A percentile compares a stretch with the other conserved stretches of the same genome.
phyloP scores from a whole-genome alignment of 1,284 basidiomycete species.

The Sutorius eximius region DNA sequence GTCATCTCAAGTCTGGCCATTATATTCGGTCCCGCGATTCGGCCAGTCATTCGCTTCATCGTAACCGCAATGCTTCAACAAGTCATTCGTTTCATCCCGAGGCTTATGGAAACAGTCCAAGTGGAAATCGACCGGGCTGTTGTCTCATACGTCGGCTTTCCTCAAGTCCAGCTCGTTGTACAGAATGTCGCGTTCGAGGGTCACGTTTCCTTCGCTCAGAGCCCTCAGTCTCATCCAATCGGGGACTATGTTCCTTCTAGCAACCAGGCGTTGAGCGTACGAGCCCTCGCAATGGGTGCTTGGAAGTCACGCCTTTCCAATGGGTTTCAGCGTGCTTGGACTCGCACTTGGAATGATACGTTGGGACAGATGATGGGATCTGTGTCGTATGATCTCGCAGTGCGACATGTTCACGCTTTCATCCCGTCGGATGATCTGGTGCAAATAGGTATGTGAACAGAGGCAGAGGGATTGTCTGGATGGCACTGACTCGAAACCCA shows the following conservation, averaged over 20 bases:
- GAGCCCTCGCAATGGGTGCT: constrained; percentile 48
- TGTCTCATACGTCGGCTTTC: constrained; percentile 49
- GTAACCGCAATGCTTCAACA: constrained; percentile 57
- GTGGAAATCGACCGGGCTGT: constrained; percentile 61
- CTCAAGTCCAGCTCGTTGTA: constrained; percentile 50
- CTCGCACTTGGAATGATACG: constrained; percentile 64
- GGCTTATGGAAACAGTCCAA: constrained; percentile 61
- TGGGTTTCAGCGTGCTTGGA: constrained; percentile 62
- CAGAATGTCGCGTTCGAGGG: constrained; percentile 55
- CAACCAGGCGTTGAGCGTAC: constrained; percentile 35
- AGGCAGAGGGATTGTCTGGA: not conserved
- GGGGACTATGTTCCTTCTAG: constrained; percentile 26
- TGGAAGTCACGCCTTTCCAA: constrained; percentile 61
- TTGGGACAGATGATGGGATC: constrained; percentile 62
- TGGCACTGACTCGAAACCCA: constrained; percentile 9
- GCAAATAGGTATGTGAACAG: constrained; percentile 31
- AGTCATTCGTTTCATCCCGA: constrained; percentile 61
- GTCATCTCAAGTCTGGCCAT: constrained; percentile 44
- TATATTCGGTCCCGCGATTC: constrained; percentile 56
- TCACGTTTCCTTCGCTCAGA: constrained; percentile 53
- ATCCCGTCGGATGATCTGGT: constrained; percentile 22
- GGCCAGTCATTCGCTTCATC: constrained; percentile 57
- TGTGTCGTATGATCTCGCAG: constrained; percentile 49
- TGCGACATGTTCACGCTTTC: constrained; percentile 50
- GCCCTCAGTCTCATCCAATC: constrained; percentile 38